Percentiles rank a stretch among this genome's conserved stretches.
Evolutionary conservation across 352 stramenopile species (phyloP).

Genomic region (Pythium coloratum): DNA sequence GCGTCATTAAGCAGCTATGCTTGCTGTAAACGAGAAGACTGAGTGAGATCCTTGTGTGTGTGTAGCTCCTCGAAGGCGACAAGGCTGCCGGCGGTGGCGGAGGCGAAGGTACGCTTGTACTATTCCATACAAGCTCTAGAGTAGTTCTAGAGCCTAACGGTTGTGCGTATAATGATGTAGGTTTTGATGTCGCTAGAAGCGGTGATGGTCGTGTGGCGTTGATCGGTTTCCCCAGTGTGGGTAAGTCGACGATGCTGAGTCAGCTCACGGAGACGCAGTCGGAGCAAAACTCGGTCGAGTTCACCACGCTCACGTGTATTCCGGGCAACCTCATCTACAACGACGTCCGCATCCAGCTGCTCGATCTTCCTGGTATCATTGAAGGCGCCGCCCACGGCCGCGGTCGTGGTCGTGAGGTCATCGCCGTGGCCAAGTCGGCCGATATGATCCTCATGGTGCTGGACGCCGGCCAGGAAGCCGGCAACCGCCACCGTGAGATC

Average conservation of each 20-base stretch:
- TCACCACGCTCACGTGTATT: slow-evolving; percentile 98
- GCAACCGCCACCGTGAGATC: slow-evolving; percentile 96
- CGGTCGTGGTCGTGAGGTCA: slow-evolving; percentile 97
- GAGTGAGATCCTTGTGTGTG: not conserved
- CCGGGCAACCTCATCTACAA: slow-evolving; percentile 96
- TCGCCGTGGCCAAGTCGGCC: slow-evolving; percentile 97
- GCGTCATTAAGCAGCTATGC: not conserved
- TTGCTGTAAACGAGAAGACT: not conserved
- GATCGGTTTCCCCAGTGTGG: slow-evolving; percentile 93
- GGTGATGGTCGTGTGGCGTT: slow-evolving; percentile 97
- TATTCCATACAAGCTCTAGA: not conserved
- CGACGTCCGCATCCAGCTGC: slow-evolving; percentile 96
- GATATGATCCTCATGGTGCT: slow-evolving; percentile 99
- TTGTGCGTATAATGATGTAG: slow-evolving; percentile 30
- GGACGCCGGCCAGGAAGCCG: slow-evolving; percentile 97
- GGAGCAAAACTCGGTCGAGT: slow-evolving; percentile 97
- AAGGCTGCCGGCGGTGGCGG: slow-evolving; percentile 66
- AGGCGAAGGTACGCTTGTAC: slow-evolving; percentile 56
- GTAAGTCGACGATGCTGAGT: slow-evolving; percentile 88
- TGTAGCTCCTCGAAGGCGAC: slow-evolving; percentile 77
- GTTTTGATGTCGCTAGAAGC: slow-evolving; percentile 94
- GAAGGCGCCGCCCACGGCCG: slow-evolving; percentile 98
- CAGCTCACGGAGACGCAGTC: slow-evolving; percentile 96
- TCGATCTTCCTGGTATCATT: slow-evolving; percentile 99
- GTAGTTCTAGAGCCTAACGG: not conserved